Conservation (phyloP, 495 filamentous ascomycete genomes). For the Penicillium daleae region DNA sequence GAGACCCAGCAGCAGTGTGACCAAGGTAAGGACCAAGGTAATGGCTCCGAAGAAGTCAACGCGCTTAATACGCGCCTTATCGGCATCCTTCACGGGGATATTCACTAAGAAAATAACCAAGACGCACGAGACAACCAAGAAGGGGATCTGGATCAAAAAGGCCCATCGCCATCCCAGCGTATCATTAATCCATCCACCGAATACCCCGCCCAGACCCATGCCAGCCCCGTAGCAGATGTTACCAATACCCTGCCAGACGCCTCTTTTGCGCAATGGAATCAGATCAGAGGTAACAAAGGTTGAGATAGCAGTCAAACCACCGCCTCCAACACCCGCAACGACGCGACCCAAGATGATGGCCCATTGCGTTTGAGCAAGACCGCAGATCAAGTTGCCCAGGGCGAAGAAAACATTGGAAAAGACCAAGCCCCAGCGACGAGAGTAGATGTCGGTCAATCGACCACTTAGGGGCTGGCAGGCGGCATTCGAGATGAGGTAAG, state of each 20-base stretch:
- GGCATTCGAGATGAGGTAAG: conserved; percentile 90
- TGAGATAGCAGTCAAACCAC: conserved; percentile 78
- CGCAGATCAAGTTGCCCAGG: conserved; percentile 82
- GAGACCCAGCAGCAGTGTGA: conserved; percentile 76
- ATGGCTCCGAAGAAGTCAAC: conserved; percentile 84
- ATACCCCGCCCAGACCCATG: conserved; percentile 60
- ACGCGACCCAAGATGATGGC: conserved; percentile 80
- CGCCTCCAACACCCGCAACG: conserved; percentile 83
- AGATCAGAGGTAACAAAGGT: conserved; percentile 84
- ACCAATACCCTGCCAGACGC: conserved; percentile 82
- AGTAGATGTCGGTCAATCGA: conserved; percentile 86
- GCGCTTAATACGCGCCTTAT: conserved; percentile 59
- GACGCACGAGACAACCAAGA: conserved; percentile 62
- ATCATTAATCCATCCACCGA: conserved; percentile 85
- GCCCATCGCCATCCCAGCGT: conserved; percentile 73
- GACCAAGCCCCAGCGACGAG: conserved; percentile 73
- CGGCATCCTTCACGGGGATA: conserved; percentile 74
- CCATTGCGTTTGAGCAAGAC: conserved; percentile 69
- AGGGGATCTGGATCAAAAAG: conserved; percentile 80
- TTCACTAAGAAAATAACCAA: conserved; percentile 70
- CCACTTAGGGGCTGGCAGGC: conserved; percentile 85
- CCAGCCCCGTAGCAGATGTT: conserved; percentile 79
- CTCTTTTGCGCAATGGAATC: conserved; percentile 79
- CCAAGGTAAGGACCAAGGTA: conserved; percentile 68
- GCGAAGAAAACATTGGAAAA: conserved; percentile 83